Conservation (phyloP, 768 basidiomycete genomes). For the Lactifluus pinguis region DNA sequence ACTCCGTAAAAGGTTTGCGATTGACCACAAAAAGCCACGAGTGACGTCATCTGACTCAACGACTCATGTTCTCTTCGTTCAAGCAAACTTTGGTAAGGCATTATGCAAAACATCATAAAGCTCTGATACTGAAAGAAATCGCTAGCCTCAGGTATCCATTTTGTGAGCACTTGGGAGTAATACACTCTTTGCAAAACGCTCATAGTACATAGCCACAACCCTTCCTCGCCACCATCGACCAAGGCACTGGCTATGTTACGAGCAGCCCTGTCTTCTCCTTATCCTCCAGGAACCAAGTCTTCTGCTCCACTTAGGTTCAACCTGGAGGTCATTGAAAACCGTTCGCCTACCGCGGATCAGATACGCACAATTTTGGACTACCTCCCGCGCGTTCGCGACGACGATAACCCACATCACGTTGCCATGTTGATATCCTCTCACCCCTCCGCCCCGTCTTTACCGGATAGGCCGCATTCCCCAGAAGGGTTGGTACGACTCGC, state of each 20-base stretch:
- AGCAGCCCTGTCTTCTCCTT: constrained; percentile 49
- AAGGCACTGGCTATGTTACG: constrained; percentile 53
- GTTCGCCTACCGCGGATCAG: constrained; percentile 59
- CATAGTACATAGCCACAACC: constrained; percentile 42
- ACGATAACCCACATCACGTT: constrained; percentile 22
- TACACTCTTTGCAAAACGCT: neutral
- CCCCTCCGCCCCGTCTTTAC: constrained; percentile 35
- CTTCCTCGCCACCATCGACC: constrained; percentile 54
- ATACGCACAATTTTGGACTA: constrained; percentile 58
- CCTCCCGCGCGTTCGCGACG: constrained; percentile 31
- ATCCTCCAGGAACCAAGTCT: constrained; percentile 42
- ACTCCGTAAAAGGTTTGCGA: too few species aligned
- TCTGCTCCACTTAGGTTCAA: constrained; percentile 55
- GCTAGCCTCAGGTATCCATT: constrained; percentile 18
- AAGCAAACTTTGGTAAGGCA: constrained; percentile 14
- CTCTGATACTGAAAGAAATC: neutral
- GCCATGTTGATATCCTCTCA: constrained; percentile 53
- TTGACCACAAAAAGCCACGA: too few species aligned
- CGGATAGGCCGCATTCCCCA: constrained; percentile 32
- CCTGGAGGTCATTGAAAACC: constrained; percentile 60
- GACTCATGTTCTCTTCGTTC: constrained; percentile 17
- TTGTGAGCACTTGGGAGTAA: constrained; percentile 4
- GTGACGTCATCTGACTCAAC: too few species aligned
- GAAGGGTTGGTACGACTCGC: constrained; percentile 43
- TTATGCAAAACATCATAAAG: too few species aligned